A percentile compares a stretch with the other conserved stretches of the same genome.
Evolutionary conservation across 257 asterid genomes (phyloP).

Genomic region (Avicennia marina): DNA sequence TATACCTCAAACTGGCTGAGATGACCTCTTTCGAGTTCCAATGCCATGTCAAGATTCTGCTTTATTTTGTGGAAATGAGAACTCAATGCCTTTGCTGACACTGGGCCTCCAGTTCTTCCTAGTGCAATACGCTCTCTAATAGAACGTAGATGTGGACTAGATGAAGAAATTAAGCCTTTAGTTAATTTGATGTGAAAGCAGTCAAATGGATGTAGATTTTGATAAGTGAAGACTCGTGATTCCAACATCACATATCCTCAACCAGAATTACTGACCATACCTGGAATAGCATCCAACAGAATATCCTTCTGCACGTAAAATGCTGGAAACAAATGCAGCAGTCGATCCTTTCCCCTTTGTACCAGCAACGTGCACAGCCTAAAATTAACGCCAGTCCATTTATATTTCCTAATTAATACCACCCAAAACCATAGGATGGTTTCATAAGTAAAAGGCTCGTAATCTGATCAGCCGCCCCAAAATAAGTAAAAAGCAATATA

Average conservation of each 20-base stretch:
- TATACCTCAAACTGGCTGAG: conserved; percentile 93
- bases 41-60: conserved; percentile 49
- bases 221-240: neutral
- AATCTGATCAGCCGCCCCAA: conserved; percentile 1
- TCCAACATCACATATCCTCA: conserved; percentile 12
- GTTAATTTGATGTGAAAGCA: conserved; percentile 16
- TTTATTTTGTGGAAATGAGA: conserved; percentile 57
- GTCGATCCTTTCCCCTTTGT: conserved; percentile 99
- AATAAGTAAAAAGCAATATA: neutral
- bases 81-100: conserved; percentile 52
- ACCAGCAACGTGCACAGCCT: conserved; percentile 91
- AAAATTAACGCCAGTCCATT: conserved; percentile 13
- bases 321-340: conserved; percentile 78
- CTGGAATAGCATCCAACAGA: conserved; percentile 92
- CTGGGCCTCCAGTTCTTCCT: conserved; percentile 66
- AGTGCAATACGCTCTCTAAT: conserved; percentile 87
- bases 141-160: conserved; percentile 87
- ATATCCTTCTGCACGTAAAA: conserved; percentile 83
- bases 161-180: conserved; percentile 20
- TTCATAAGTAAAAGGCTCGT: neutral
- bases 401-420: conserved; percentile 1
- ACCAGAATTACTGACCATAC: conserved; percentile 28
- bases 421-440: neutral
- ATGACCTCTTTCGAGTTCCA: conserved; percentile 53
- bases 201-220: neutral